Evolutionary conservation across 2,329 filamentous ascomycete species (phyloP), one percentile per base, ranked within the genome.

Genomic region (Fusarium abutilonis): DNA sequence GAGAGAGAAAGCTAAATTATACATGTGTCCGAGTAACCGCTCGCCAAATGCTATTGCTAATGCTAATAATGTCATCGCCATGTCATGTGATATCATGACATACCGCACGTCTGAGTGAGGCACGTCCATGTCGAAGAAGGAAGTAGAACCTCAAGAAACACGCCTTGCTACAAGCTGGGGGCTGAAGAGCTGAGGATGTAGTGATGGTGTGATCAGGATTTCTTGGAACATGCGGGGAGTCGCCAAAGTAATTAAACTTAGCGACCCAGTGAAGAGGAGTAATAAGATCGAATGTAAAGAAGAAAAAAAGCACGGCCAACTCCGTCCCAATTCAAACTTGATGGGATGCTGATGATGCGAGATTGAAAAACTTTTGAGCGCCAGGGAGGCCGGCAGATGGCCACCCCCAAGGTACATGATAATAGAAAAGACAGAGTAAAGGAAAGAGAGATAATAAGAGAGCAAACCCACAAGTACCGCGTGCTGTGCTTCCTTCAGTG

Each of bases 301-400:
- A 28, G 19, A 42, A 31, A 46, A 45, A 38, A 46, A 54, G 23
- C 10, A 54, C 41, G 36, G 46, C 52, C 43, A 68, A 68, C 64
- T 67, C 64, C 67, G 53, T 47, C 56, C 59, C 36, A 41, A 21
- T 44, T 47, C 63, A 47, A 32, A 35, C 26, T 59, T 45, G 38
- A 52, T 54, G 42, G 52, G 62, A 64, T 64, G 61, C 43, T 61
- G 49, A 56, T 56, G 45, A 68, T 66, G 63, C 52, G 51, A 56
- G 21, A 48, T 46, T 40, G 17, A 40, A 52, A 66, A 62, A 69
- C 67, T 69, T 69, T 69, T 69, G 48, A 66, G 64, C 67, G 67
- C 67, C 67, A 56, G 56, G 62, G 53, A 60, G 35, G 40, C 45
- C 36, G 49, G 54, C 43, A 44, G 19, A 43, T 21, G 23, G 43